These are phyloP conservation scores for Pelagomonas calceolata DNA, from an alignment of 108 stramenopile genomes.

Conservation along the genomic window DNA sequence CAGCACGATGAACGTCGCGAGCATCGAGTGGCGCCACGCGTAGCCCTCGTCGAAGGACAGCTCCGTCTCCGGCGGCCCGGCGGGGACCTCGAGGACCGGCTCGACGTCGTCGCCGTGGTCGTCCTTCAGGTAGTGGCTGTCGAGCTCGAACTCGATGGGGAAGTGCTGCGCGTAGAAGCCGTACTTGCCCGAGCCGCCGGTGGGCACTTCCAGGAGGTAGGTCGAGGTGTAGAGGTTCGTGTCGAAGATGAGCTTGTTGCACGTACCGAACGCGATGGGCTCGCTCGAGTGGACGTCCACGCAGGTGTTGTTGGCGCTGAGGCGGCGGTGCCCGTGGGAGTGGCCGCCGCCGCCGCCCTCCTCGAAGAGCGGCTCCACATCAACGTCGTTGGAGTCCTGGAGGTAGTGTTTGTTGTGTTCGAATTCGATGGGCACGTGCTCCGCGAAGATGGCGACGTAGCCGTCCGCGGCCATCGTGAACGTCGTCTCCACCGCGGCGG, in stretches of 20 bases:
- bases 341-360: background rate
- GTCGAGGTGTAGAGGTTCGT: background rate
- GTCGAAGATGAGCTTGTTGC: background rate
- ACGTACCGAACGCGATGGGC: no score
- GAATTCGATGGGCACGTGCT: slow-evolving; percentile 9
- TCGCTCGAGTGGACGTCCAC: background rate
- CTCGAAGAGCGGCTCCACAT: background rate
- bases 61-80: background rate
- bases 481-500: background rate
- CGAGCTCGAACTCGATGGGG: slow-evolving; percentile 2
- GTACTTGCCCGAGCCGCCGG: slow-evolving; percentile 32
- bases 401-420: slow-evolving; percentile 16
- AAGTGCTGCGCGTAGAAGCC: slow-evolving; percentile 3
- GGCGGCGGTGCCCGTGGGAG: slow-evolving; percentile 6
- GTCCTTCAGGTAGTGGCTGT: no score
- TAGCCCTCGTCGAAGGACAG: background rate
- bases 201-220: slow-evolving; percentile 39
- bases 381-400: slow-evolving; percentile 11
- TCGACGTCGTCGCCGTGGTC: slow-evolving; percentile 9
- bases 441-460: slow-evolving; percentile 3
- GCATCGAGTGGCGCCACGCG: background rate
- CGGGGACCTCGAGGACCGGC: background rate
- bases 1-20: slow-evolving; percentile 4
- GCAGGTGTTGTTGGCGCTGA: background rate
- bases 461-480: background rate